Percentiles rank a stretch among this genome's conserved stretches.
phyloP scores from a whole-genome alignment of 352 stramenopile genomes.

The Globisporangium acanthophoron region DNA sequence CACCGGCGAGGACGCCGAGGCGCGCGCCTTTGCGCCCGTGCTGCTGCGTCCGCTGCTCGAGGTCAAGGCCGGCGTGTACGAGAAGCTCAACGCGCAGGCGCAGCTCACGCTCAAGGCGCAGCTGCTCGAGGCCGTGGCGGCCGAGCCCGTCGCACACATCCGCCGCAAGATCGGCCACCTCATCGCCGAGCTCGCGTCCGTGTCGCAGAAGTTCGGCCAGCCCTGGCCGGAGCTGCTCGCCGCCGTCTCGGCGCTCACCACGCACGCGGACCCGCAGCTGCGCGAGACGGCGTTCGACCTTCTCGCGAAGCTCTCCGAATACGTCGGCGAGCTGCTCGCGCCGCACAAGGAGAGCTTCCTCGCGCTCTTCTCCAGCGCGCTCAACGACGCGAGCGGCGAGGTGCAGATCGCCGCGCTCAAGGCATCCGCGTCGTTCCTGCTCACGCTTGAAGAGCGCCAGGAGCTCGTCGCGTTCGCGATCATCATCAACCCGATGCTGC shows the following conservation, averaged over 20 bases:
- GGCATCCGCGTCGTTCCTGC: constrained; percentile 61
- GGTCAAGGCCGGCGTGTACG: constrained; percentile 60
- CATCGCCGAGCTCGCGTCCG: constrained; percentile 64
- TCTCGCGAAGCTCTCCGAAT: constrained; percentile 68
- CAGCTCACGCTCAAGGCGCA: constrained; percentile 60
- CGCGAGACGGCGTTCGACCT: constrained; percentile 77
- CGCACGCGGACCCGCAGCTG: constrained; percentile 45
- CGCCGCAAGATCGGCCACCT: constrained; percentile 79
- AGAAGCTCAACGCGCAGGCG: constrained; percentile 42
- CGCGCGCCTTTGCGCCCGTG: constrained; percentile 72
- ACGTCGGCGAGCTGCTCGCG: constrained; percentile 54
- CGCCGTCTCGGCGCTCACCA: constrained; percentile 53
- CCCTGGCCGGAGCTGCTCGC: constrained; percentile 69
- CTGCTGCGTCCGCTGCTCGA: constrained; percentile 75
- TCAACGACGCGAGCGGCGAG: constrained; percentile 56
- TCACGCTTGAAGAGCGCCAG: constrained; percentile 67
- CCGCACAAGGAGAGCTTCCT: constrained; percentile 80
- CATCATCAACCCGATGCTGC: constrained; percentile 67
- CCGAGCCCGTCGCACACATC: constrained; percentile 66
- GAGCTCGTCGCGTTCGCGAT: constrained; percentile 64
- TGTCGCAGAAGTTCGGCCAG: constrained; percentile 46
- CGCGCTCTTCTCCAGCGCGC: constrained; percentile 64
- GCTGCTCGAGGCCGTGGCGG: constrained; percentile 60
- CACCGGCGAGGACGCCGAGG: constrained; percentile 41
- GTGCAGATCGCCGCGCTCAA: constrained; percentile 73